These are phyloP conservation scores for Globisporangium alternatum DNA, from an alignment of 352 stramenopile genomes.

Conservation along the genomic window DNA sequence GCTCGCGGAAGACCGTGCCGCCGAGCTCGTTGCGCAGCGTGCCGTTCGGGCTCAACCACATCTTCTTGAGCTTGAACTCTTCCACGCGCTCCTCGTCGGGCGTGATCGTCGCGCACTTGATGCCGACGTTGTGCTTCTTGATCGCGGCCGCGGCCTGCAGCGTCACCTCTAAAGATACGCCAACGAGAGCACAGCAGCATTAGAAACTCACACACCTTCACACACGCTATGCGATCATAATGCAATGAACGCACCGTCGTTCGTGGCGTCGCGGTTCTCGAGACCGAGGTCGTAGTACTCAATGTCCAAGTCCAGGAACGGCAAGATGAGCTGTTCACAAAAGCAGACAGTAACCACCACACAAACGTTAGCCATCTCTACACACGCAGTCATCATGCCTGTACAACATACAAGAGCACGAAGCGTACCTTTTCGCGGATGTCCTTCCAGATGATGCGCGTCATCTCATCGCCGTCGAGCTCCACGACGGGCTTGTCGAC, in stretches of 20 bases:
- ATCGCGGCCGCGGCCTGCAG: conserved; percentile 77
- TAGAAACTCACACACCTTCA: neutral
- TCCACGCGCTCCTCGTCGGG: conserved; percentile 80
- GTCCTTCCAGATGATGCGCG: conserved; percentile 67
- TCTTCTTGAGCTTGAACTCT: conserved; percentile 85
- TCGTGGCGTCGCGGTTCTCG: conserved; percentile 73
- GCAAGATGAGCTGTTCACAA: conserved; percentile 57
- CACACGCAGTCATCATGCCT: neutral
- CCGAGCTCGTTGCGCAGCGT: conserved; percentile 84
- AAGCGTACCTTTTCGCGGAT: conserved; percentile 48
- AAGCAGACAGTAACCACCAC: neutral
- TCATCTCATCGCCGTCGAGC: conserved; percentile 88
- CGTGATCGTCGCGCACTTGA: conserved; percentile 90
- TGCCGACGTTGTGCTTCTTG: conserved; percentile 75
- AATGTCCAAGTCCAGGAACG: conserved; percentile 82
- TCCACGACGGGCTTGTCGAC: conserved; percentile 83
- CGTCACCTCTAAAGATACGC: conserved; percentile 49
- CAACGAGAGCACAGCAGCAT: neutral
- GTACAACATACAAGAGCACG: too few species aligned
- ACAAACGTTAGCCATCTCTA: neutral
- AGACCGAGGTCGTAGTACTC: conserved; percentile 86
- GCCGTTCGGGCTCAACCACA: conserved; percentile 83
- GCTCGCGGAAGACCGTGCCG: conserved; percentile 88
- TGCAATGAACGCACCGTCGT: conserved; percentile 40
- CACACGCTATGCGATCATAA: neutral